Evolutionary conservation across 108 stramenopile genomes (phyloP).

Genomic region (Phaeodactylum tricornutum): DNA sequence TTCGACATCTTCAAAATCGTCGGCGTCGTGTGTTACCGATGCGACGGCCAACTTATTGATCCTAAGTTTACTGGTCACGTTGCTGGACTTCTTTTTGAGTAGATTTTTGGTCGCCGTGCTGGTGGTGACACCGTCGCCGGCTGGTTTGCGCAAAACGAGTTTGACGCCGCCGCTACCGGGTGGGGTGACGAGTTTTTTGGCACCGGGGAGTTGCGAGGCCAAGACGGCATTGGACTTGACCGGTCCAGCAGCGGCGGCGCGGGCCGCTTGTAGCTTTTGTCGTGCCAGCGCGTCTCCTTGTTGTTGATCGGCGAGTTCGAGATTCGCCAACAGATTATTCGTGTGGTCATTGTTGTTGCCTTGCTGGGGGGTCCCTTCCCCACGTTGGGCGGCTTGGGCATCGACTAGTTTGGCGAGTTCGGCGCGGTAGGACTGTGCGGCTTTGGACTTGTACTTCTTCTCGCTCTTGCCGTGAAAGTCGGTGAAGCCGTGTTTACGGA

Average conservation of each 20-base stretch:
- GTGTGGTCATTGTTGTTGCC: conserved; percentile 7
- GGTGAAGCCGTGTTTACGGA: conserved; percentile 73
- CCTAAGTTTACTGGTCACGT: conserved; percentile 38
- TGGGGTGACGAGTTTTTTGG: conserved; percentile 55
- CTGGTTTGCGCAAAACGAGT: conserved; percentile 56
- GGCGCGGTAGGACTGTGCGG: conserved; percentile 59
- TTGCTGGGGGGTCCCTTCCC: conserved; percentile 29
- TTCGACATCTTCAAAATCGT: conserved; percentile 55
- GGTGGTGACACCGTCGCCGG: too few species aligned
- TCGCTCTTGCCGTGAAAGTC: conserved; percentile 77
- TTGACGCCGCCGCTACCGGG: conserved; percentile 23
- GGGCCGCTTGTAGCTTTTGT: conserved; percentile 23
- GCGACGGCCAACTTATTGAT: conserved; percentile 49
- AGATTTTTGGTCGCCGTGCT: conserved; percentile 25
- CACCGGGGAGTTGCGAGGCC: conserved; percentile 52
- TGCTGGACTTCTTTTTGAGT: conserved; percentile 52
- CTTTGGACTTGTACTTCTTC: conserved; percentile 80
- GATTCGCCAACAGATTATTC: conserved; percentile 39
- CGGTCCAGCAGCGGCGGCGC: conserved; percentile 2
- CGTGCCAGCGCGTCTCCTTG: conserved; percentile 41
- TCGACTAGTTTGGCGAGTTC: conserved; percentile 66
- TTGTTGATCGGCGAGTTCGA: conserved; percentile 38
- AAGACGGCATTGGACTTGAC: conserved; percentile 50
- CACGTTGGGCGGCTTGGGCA: conserved; percentile 38
- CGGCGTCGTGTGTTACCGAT: conserved; percentile 12